Evolutionary conservation across 306 rosid genomes (phyloP), one percentile per base, ranked within the genome.

Genomic region (Spatholobus suberectus): DNA sequence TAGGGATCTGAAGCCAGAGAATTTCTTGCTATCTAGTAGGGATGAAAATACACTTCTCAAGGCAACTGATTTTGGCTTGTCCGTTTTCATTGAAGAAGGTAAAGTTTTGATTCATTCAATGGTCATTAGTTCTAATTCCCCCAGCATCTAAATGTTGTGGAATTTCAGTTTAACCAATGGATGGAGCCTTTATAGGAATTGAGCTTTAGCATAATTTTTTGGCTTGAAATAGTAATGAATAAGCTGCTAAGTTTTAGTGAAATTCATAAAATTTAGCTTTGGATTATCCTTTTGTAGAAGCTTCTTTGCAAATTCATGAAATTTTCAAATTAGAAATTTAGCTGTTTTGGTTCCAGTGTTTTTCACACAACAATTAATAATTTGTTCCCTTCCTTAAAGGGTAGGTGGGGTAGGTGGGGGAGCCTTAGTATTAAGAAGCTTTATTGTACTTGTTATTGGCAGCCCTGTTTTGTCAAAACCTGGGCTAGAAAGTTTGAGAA

Each of bases 21-120:
- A 95, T 88, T 93, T 95, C 90, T 88, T 95, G 87, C 84, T 95
- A 6, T 87, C 98, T 54, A 86, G 94, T 84, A 93, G 90, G 86
- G 94, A 88, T 34, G 97, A 90, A 81, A 79, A 73, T 81, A 94
- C 94, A 26, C 90, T 90, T 82, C 84, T 95, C 75, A 95, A 95
- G 84, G 97, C 97, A 5, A 95, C 97, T 0, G 98, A 95, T 91
- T 95, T 95, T 69, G 98, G 98, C 55, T 81, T 93, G 87, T 95
- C 97, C 0, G 97, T 93, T 73, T 95, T 90, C 82, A 93, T 95
- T n/a, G 94, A 95, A 79, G 97, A 95, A 81, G 98, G 98, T 95
- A 82, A 74, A 76, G 18, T 18, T 75, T 84, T 82, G 2, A 70
- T 75, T 40, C 34, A 40, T 57, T 34, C 41, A 35, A 51, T 49